A percentile compares a stretch with the other conserved stretches of the same genome.
Evolutionary conservation across 805 yeast species (phyloP).

Genomic region (Alloascoidea hylecoeti): DNA sequence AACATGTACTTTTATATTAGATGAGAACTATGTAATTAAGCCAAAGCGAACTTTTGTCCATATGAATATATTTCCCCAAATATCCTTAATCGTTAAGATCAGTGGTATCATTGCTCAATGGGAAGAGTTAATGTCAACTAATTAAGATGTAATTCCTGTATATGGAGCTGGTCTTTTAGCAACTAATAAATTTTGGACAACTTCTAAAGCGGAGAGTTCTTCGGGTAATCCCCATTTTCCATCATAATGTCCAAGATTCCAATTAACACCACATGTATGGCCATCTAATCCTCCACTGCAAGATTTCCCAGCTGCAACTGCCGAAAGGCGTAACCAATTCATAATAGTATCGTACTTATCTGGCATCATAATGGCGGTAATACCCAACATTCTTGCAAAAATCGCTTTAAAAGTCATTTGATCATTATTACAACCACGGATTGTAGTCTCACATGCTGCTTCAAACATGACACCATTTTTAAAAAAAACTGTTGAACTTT

Average conservation of each 20-base stretch:
- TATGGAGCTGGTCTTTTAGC: conserved; percentile 25
- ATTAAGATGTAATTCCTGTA: conserved; percentile 16
- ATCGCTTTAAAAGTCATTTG: conserved; percentile 90
- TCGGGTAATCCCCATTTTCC: conserved; percentile 75
- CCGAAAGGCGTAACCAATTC: conserved; percentile 28
- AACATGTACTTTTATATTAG: too few species aligned
- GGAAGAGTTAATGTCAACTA: too few species aligned
- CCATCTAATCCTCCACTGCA: conserved; percentile 85
- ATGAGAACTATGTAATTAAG: too few species aligned
- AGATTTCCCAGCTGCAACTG: conserved; percentile 61
- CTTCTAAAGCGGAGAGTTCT: conserved; percentile 76
- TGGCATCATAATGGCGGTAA: conserved; percentile 63
- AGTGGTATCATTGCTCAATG: too few species aligned
- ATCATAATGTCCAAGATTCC: conserved; percentile 59
- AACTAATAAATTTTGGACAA: conserved; percentile 23
- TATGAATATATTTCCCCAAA: too few species aligned
- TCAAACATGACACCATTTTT: conserved; percentile 51
- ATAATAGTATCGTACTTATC: conserved; percentile 19
- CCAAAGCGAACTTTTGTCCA: too few species aligned
- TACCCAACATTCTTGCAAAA: conserved; percentile 58
- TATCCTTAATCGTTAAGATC: too few species aligned
- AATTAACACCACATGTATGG: conserved; percentile 76
- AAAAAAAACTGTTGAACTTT: conserved; percentile 46
- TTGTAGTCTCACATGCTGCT: conserved; percentile 61
- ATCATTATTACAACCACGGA: conserved; percentile 59